Conservation (phyloP, 345 rosid genomes). For the Eucalyptus pauciflora region DNA sequence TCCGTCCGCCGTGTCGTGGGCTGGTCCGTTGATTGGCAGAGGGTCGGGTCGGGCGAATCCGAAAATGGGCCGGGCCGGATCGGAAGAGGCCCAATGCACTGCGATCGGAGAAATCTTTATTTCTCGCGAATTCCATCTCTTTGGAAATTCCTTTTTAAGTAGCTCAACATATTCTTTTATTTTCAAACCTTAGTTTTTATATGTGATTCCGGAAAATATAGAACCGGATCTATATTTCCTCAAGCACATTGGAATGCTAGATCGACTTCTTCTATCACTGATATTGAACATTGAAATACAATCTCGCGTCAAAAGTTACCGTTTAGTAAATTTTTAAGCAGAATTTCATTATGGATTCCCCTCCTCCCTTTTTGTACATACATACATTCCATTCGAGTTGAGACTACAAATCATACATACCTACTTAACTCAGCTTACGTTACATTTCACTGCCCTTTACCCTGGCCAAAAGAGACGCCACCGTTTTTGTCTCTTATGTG, state of each 20-base stretch:
- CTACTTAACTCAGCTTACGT: neutral
- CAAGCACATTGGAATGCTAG: neutral
- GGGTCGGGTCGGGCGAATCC: neutral
- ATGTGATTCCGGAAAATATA: neutral
- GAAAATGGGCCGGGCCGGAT: neutral
- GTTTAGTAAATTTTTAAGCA: neutral
- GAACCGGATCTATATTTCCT: neutral
- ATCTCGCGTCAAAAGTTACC: rapidly evolving
- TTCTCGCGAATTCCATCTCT: neutral
- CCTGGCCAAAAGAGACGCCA: rapidly evolving
- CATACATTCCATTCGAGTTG: rapidly evolving
- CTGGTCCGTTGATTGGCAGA: neutral
- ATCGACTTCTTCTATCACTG: rapidly evolving
- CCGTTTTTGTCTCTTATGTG: rapidly evolving
- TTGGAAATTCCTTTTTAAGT: neutral
- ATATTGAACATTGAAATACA: neutral
- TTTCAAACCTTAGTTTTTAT: neutral
- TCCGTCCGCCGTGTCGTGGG: neutral
- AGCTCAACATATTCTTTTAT: neutral
- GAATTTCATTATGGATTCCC: rapidly evolving
- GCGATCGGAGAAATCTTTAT: neutral
- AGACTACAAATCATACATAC: neutral
- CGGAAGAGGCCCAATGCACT: neutral
- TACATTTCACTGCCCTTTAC: neutral
- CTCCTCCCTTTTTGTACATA: rapidly evolving